Evolutionary conservation across 257 asterid genomes (phyloP).

Genomic region (Solanum sejunctum): DNA sequence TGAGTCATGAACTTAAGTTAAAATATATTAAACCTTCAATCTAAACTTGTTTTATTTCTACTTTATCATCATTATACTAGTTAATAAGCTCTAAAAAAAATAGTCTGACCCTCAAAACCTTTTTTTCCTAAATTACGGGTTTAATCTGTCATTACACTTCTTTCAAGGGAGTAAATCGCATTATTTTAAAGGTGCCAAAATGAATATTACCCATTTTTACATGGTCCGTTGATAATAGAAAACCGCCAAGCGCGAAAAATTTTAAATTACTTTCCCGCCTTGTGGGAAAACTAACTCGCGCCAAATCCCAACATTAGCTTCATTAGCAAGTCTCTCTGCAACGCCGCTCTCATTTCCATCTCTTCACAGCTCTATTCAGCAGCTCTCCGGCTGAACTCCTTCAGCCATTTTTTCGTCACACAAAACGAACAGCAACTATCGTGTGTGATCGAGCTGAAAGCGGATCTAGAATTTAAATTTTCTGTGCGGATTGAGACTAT

Average conservation of each 20-base stretch:
- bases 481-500: not conserved
- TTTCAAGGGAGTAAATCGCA: not conserved
- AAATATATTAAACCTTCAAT: not conserved
- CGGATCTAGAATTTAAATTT: not conserved
- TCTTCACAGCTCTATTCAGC: not conserved
- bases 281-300: not conserved
- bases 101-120: not conserved
- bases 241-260: not conserved
- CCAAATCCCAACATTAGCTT: not conserved
- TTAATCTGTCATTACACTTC: not conserved
- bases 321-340: not conserved
- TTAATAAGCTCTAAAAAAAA: not conserved
- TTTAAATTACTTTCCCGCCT: not conserved
- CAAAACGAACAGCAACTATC: not conserved
- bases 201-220: not conserved
- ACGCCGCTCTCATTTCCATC: not conserved
- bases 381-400: not conserved
- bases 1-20: too few relatives aligned
- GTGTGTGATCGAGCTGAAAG: not conserved
- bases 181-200: not conserved
- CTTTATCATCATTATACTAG: not conserved
- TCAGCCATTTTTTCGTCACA: not conserved
- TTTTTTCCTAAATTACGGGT: not conserved
- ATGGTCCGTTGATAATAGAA: not conserved
- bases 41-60: not conserved